phyloP scores from a whole-genome alignment of 345 rosid species.

The Raphanus raphanistrum region DNA sequence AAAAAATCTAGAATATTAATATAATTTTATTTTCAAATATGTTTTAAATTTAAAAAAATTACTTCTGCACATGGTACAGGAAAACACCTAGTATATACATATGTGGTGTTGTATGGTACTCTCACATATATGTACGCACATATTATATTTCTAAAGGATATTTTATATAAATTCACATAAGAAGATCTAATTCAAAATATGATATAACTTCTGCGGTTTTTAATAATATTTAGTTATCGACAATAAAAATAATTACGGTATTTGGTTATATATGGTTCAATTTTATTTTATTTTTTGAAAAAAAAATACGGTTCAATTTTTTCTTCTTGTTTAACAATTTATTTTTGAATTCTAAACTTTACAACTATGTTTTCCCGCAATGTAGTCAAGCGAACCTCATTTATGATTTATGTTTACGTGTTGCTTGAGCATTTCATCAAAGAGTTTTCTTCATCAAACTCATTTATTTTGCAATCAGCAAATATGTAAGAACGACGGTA shows the following conservation, averaged over 20 bases:
- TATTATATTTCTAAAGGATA: too few relatives aligned
- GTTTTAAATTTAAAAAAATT: too few relatives aligned
- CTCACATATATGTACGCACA: too few relatives aligned
- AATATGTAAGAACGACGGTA: background rate
- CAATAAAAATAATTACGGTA: background rate
- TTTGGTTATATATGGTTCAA: background rate
- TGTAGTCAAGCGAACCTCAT: background rate
- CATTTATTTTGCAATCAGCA: background rate
- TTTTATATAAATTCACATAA: too few relatives aligned
- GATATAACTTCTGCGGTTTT: background rate
- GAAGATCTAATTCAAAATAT: background rate
- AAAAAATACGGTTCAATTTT: background rate
- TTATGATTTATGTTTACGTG: background rate
- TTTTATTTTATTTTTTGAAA: too few relatives aligned
- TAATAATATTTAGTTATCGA: too few relatives aligned
- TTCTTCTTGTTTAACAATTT: background rate
- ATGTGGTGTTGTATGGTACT: too few relatives aligned
- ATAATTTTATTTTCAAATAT: too few relatives aligned
- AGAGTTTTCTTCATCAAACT: background rate
- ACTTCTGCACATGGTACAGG: too few relatives aligned
- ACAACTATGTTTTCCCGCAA: background rate
- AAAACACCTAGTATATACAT: too few relatives aligned
- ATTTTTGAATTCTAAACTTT: background rate
- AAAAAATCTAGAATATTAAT: too few relatives aligned
- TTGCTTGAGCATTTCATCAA: background rate